Conservation (phyloP, 768 basidiomycete genomes). For the Amanita rimosa region DNA sequence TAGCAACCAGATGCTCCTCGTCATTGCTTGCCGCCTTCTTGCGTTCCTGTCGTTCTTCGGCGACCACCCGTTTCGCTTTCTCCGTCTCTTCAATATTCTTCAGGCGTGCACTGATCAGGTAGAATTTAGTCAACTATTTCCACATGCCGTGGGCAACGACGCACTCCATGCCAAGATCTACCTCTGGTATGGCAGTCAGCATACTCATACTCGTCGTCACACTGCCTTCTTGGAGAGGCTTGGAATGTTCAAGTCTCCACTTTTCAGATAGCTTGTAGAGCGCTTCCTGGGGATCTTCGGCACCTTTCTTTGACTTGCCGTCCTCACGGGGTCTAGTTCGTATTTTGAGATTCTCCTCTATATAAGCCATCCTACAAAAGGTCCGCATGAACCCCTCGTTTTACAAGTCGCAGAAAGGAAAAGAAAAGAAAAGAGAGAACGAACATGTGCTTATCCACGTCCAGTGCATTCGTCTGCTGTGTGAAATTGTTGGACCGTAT, state of each 20-base stretch:
- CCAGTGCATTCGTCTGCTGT: constrained; percentile 89
- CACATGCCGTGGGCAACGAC: constrained; percentile 20
- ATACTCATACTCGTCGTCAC: constrained; percentile 90
- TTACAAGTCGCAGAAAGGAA: neutral
- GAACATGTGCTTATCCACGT: constrained; percentile 98
- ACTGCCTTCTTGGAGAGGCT: constrained; percentile 75
- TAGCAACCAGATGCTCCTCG: constrained; percentile 76
- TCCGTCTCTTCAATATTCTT: constrained; percentile 98
- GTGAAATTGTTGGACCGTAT: constrained; percentile 91
- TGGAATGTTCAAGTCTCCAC: constrained; percentile 47
- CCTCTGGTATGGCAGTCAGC: constrained; percentile 97
- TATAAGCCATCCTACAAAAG: constrained; percentile 86
- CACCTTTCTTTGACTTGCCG: constrained; percentile 29
- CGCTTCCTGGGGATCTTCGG: constrained; percentile 66
- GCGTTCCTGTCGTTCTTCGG: constrained; percentile 56
- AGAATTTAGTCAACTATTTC: constrained; percentile 1
- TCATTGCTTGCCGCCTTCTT: constrained; percentile 41
- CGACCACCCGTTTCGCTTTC: constrained; percentile 83
- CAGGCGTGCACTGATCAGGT: constrained; percentile 54
- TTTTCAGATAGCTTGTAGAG: constrained; percentile 63
- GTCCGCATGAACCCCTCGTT: neutral
- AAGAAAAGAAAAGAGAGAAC: constrained; percentile 17
- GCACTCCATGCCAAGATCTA: constrained; percentile 97
- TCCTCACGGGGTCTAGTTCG: constrained; percentile 46
- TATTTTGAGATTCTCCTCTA: constrained; percentile 84